These are phyloP conservation scores for Teunomyces stri DNA, from an alignment of 805 yeast species.

Conservation along the genomic window DNA sequence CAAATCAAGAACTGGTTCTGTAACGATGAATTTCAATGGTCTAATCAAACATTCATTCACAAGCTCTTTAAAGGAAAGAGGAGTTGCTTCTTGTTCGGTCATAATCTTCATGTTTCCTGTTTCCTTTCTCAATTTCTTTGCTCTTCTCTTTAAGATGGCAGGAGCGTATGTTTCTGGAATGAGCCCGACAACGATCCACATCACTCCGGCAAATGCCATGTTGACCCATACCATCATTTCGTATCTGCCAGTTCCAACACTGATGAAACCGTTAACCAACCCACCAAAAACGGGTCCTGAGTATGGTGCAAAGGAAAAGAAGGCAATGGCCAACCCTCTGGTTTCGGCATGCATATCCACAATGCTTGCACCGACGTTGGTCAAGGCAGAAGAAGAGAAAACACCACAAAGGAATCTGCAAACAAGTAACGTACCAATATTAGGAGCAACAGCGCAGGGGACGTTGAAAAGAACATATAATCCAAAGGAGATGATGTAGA, in stretches of 20 bases:
- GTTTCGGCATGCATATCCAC: constrained; percentile 83
- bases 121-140: constrained; percentile 64
- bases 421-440: constrained; percentile 75
- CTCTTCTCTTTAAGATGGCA: constrained; percentile 66
- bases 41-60: constrained; percentile 69
- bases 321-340: constrained; percentile 87
- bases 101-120: constrained; percentile 81
- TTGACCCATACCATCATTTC: constrained; percentile 86
- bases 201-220: constrained; percentile 85
- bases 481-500: constrained; percentile 72
- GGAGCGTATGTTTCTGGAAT: constrained; percentile 95
- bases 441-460: constrained; percentile 83
- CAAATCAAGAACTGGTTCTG: constrained; percentile 83
- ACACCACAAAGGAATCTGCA: constrained; percentile 89
- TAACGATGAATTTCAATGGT: constrained; percentile 71
- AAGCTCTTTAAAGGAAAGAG: constrained; percentile 66
- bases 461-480: constrained; percentile 78
- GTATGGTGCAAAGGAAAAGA: constrained; percentile 89
- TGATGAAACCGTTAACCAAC: constrained; percentile 80
- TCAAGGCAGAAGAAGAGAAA: constrained; percentile 76
- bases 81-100: constrained; percentile 90
- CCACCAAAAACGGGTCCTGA: constrained; percentile 93
- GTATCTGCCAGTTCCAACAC: constrained; percentile 63
- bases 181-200: constrained; percentile 62
- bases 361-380: constrained; percentile 86